Evolutionary conservation across 176 grass and related monocot species (phyloP).

Genomic region (Aegilops umbellulata): DNA sequence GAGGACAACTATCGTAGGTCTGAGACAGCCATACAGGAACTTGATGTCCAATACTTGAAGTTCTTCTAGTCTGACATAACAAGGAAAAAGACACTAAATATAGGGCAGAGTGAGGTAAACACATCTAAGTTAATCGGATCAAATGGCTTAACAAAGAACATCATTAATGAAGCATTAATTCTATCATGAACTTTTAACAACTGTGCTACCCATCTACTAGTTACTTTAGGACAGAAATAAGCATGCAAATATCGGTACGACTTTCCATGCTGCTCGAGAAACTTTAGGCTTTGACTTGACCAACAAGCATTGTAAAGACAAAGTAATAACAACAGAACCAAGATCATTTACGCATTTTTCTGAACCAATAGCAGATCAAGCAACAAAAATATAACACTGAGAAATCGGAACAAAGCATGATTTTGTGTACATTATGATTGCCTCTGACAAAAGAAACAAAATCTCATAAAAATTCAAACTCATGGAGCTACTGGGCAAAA

Average conservation of each 20-base stretch:
- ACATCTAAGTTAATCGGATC: not conserved
- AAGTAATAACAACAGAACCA: not conserved
- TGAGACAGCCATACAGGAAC: constrained; percentile 88
- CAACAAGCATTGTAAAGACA: not conserved
- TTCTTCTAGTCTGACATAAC: constrained; percentile 83
- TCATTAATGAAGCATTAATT: not conserved
- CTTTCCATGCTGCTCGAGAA: not conserved
- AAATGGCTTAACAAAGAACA: not conserved
- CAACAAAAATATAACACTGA: not conserved
- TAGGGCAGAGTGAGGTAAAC: constrained; percentile 10
- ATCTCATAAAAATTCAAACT: not conserved
- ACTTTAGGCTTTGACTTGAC: not conserved
- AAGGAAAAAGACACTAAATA: constrained; percentile 11
- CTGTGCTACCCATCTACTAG: not conserved
- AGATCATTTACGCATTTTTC: constrained; percentile 5
- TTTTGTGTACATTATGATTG: not conserved
- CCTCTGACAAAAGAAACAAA: constrained; percentile 3
- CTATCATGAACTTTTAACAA: not conserved
- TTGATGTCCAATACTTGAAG: constrained; percentile 98
- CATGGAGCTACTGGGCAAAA: not conserved
- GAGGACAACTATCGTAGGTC: constrained; percentile 86
- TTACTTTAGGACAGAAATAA: not conserved
- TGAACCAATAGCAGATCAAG: constrained; percentile 1
- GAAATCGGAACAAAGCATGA: not conserved
- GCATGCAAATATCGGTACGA: not conserved